Evolutionary conservation across 2,329 filamentous ascomycete species (phyloP), one percentile per base, ranked within the genome.

Genomic region (Aspergillus proliferans): DNA sequence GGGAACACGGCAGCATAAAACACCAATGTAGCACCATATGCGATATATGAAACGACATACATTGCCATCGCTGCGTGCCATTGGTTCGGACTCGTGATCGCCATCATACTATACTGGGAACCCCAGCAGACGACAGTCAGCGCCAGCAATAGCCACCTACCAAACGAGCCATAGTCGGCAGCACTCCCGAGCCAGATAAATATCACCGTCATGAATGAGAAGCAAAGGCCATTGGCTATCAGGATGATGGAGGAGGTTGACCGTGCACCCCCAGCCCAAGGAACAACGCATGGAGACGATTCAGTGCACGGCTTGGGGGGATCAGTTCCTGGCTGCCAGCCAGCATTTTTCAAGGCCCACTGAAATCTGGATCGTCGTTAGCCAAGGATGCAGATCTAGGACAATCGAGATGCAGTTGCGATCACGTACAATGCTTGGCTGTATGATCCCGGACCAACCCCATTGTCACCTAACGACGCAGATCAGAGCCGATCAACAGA

Each of bases 1-100:
- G 71, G 69, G 43, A 72, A 72, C 1, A 71, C 54, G 3, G 71
- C 69, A 5, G 68, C 70, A 51, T 71, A 72, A 46, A 73, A 72
- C 0, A 73, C 70, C n/a, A 72, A 46, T 0, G 68, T 71, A 9
- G 68, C 67, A 1, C 69, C 65, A 47, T 72, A 73, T 39, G 68
- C 59, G 43, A 72, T 61, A 49, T 71, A 72, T 15, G 68, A 58
- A 18, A 70, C 61, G 8, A 73, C 64, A 45, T 71, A 73, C 48
- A 73, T 51, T 0, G 58, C 65, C 70, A 73, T 73, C 1, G 68
- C 69, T 2, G 62, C 56, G 1, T 67, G 68, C 71, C 71, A 73
- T 47, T 73, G 69, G 18, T 52, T 62, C 0, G 70, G 62, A 40
- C 64, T 46, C 19, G 60, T 57, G 28, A 72, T 68, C 5, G 64